Conservation (phyloP, 805 yeast species). For the Kockiozyma suomiensis region DNA sequence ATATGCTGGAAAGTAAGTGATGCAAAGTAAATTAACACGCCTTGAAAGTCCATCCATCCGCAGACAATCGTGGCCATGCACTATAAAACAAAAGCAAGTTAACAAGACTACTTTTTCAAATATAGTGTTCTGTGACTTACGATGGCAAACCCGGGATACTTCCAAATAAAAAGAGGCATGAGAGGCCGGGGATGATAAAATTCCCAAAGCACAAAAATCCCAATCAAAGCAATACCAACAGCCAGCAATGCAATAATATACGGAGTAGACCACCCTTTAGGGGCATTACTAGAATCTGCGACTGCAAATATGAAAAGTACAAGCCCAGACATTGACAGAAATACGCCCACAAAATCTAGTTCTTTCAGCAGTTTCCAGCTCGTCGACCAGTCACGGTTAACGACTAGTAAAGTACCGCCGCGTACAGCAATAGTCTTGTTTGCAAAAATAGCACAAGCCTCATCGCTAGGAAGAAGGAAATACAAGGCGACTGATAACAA, state of each 20-base stretch:
- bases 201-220: slow-evolving; percentile 47
- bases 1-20: slow-evolving; percentile 50
- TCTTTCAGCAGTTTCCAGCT: slow-evolving; percentile 44
- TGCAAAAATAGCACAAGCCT: slow-evolving; percentile 1
- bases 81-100: too few relatives aligned
- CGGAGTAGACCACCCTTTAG: slow-evolving; percentile 50
- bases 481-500: slow-evolving; percentile 37
- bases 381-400: slow-evolving; percentile 42
- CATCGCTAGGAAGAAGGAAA: slow-evolving; percentile 47
- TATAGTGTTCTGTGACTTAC: slow-evolving; percentile 31
- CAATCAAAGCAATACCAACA: slow-evolving; percentile 47
- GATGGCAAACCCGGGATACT: slow-evolving; percentile 46
- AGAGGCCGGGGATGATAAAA: slow-evolving; percentile 45
- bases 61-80: slow-evolving; percentile 45
- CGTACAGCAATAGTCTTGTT: slow-evolving; percentile 30
- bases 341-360: slow-evolving; percentile 51
- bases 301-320: slow-evolving; percentile 50
- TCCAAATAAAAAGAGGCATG: slow-evolving; percentile 53
- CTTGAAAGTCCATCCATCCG: slow-evolving; percentile 50
- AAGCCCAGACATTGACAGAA: slow-evolving; percentile 48
- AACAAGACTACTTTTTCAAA: too few relatives aligned
- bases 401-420: slow-evolving; percentile 37
- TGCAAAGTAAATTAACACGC: slow-evolving; percentile 47
- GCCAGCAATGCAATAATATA: slow-evolving; percentile 50
- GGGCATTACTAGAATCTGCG: slow-evolving; percentile 49